Percentiles rank a stretch among this genome's conserved stretches.
These are phyloP conservation scores for Fusarium sp. DNA, from an alignment of 2,329 filamentous ascomycete species.

Conservation along the genomic window DNA sequence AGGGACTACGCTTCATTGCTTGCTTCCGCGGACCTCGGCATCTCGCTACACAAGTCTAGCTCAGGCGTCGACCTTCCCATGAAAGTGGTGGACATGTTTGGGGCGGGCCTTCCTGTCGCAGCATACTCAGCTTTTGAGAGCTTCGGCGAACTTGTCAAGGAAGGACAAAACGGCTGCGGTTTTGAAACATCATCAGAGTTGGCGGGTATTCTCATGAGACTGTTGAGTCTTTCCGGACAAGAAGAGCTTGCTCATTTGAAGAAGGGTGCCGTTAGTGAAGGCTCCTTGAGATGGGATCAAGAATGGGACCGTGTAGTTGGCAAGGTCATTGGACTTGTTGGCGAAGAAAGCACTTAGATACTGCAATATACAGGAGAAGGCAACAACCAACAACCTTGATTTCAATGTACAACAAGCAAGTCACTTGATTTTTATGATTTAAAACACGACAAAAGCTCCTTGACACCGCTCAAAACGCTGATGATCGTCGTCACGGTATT, in stretches of 20 bases:
- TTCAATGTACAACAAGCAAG: slow-evolving; percentile 5
- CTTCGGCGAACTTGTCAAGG: slow-evolving; percentile 89
- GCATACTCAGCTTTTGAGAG: slow-evolving; percentile 90
- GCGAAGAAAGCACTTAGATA: slow-evolving; percentile 32
- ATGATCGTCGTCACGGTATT: slow-evolving; percentile 19
- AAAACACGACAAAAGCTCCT: slow-evolving; percentile 37
- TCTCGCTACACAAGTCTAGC: slow-evolving; percentile 92
- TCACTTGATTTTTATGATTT: slow-evolving; percentile 20
- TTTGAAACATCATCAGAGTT: slow-evolving; percentile 81
- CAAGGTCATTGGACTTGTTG: slow-evolving; percentile 70
- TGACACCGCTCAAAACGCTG: slow-evolving; percentile 41
- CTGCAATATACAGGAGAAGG: neutral
- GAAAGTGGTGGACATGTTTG: slow-evolving; percentile 99
- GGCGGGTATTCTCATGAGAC: slow-evolving; percentile 69
- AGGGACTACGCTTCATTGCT: slow-evolving; percentile 88
- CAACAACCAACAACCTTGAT: neutral
- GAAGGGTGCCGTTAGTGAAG: slow-evolving; percentile 79
- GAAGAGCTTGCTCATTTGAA: slow-evolving; percentile 72
- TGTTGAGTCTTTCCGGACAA: slow-evolving; percentile 69
- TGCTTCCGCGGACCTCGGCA: slow-evolving; percentile 86
- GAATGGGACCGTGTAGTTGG: slow-evolving; percentile 92
- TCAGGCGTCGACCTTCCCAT: slow-evolving; percentile 97
- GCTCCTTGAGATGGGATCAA: slow-evolving; percentile 84
- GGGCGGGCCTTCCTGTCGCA: slow-evolving; percentile 88
- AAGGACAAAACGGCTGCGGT: slow-evolving; percentile 86